A percentile compares a stretch with the other conserved stretches of the same genome.
These are phyloP conservation scores for Boletellus deceptivus DNA, from an alignment of 1,284 basidiomycete species.

Conservation along the genomic window DNA sequence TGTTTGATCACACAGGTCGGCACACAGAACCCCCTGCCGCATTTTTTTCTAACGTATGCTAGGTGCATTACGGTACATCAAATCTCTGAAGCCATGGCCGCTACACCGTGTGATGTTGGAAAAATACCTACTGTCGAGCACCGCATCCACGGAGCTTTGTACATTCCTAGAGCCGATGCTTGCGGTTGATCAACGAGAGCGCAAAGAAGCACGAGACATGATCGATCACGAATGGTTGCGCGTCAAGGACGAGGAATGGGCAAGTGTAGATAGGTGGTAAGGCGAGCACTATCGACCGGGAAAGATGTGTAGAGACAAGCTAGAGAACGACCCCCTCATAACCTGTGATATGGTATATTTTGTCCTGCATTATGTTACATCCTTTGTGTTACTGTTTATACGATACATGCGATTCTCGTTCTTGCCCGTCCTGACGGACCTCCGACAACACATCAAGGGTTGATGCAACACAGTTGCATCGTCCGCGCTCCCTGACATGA, in stretches of 20 bases:
- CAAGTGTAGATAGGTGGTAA: constrained; percentile 48
- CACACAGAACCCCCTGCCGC: constrained; percentile 9
- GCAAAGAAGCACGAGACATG: constrained; percentile 72
- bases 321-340: constrained; percentile 7
- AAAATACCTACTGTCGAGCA: constrained; percentile 73
- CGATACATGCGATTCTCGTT: background rate
- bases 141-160: constrained; percentile 59
- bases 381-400: background rate
- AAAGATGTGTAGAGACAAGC: constrained; percentile 10
- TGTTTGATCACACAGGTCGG: constrained; percentile 78
- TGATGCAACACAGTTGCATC: too few relatives aligned
- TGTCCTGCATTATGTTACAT: constrained; percentile 13
- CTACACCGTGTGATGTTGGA: constrained; percentile 78
- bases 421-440: background rate
- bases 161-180: constrained; percentile 83
- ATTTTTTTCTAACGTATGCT: constrained; percentile 7
- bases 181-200: constrained; percentile 63
- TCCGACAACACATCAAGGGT: too few relatives aligned
- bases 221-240: constrained; percentile 74
- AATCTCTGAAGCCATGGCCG: constrained; percentile 81
- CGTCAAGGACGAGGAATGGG: constrained; percentile 44
- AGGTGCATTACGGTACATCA: constrained; percentile 74
- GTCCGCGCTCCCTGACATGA: too few relatives aligned
- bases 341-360: constrained; percentile 2
- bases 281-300: background rate